Evolutionary conservation across 192 early-diverging fungal species (phyloP).

Genomic region (Jimgerdemannia lactiflua): DNA sequence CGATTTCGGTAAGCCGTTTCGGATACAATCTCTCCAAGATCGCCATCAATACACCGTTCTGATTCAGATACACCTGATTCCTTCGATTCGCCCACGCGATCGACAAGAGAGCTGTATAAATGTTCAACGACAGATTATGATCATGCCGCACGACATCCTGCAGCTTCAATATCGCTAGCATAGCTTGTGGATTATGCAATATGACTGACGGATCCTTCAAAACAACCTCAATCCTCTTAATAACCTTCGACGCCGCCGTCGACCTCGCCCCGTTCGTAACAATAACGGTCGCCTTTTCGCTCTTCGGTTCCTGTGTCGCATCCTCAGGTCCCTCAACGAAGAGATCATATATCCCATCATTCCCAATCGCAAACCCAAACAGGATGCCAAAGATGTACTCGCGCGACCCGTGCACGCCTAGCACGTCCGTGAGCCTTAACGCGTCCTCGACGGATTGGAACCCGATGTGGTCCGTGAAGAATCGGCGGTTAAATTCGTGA

Average conservation of each 20-base stretch:
- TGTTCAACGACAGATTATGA: constrained; percentile 17
- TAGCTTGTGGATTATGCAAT: neutral
- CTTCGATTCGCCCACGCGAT: constrained; percentile 44
- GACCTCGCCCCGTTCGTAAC: neutral
- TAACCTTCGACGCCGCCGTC: neutral
- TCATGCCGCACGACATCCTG: constrained; percentile 20
- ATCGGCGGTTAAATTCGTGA: constrained; percentile 42
- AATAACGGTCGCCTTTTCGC: constrained; percentile 10
- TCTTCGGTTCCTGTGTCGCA: neutral
- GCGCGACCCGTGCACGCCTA: constrained; percentile 30
- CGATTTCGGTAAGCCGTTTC: neutral
- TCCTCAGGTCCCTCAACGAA: constrained; percentile 21
- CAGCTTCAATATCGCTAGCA: neutral
- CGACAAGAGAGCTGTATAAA: constrained; percentile 35
- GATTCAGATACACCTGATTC: constrained; percentile 54
- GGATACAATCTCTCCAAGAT: constrained; percentile 34
- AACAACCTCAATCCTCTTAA: neutral
- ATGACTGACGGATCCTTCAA: neutral
- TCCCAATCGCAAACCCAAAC: constrained; percentile 53
- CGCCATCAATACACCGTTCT: constrained; percentile 43
- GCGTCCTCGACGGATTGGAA: constrained; percentile 56
- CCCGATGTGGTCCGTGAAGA: constrained; percentile 51
- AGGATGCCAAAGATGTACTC: constrained; percentile 53
- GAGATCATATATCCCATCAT: constrained; percentile 37
- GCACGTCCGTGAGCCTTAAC: constrained; percentile 48